Conservation (phyloP, 495 filamentous ascomycete species). For the Penicillium coffeae region DNA sequence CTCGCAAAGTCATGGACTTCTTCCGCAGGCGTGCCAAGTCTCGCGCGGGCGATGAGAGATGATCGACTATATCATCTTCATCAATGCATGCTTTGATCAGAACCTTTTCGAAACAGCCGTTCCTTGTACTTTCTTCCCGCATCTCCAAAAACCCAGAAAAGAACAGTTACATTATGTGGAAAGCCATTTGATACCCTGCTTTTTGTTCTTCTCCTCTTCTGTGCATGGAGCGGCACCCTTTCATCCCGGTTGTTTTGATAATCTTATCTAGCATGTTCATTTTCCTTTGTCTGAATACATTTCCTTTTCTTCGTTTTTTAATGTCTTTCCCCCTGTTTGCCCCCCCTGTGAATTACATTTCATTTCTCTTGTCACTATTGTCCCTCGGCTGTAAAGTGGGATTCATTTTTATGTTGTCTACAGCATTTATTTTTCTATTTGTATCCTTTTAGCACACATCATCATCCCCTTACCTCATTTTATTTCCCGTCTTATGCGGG, state of each 20-base stretch:
- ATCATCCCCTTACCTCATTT: conserved; percentile 2
- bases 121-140: conserved; percentile 10
- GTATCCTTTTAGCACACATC: conserved; percentile 3
- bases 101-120: background rate
- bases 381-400: conserved; percentile 42
- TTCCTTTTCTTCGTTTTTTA: conserved; percentile 23
- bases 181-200: conserved; percentile 47
- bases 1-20: conserved; percentile 95
- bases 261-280: conserved; percentile 34
- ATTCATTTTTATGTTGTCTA: conserved; percentile 18
- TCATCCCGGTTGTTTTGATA: conserved; percentile 27
- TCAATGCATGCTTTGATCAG: background rate
- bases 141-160: conserved; percentile 16
- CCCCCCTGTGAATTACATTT: conserved; percentile 21
- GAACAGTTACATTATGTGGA: conserved; percentile 43
- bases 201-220: conserved; percentile 28
- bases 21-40: conserved; percentile 85
- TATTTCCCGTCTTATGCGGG: conserved; percentile 21
- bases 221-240: conserved; percentile 37
- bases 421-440: conserved; percentile 10
- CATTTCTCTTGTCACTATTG: conserved; percentile 38
- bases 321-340: conserved; percentile 9
- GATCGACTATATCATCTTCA: conserved; percentile 6
- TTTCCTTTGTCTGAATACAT: conserved; percentile 36
- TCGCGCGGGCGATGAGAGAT: conserved; percentile 56